These are phyloP conservation scores for Chlamydomonas asymmetrica DNA, from an alignment of 139 green algal species.

Conservation along the genomic window DNA sequence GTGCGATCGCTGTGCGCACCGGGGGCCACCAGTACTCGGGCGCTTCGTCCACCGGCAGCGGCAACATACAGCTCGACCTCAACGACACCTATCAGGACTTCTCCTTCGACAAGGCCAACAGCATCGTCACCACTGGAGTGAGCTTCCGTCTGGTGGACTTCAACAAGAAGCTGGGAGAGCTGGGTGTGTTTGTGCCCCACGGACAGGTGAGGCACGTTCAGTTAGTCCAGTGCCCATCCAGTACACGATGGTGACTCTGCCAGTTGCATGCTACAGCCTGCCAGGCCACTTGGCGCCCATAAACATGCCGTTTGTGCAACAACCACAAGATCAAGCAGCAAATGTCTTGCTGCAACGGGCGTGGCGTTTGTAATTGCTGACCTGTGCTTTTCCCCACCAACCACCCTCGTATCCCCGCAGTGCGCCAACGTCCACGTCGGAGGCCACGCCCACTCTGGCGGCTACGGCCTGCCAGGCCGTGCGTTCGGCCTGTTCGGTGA, in stretches of 20 bases:
- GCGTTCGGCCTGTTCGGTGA: slow-evolving; percentile 24
- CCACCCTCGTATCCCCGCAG: too few relatives aligned
- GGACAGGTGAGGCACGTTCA: too few relatives aligned
- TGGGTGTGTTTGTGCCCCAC: slow-evolving; percentile 10
- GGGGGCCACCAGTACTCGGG: slow-evolving; percentile 23
- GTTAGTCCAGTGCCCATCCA: too few relatives aligned
- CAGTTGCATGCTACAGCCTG: too few relatives aligned
- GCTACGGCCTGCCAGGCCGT: slow-evolving; percentile 22
- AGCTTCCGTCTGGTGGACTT: background rate
- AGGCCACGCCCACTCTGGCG: slow-evolving; percentile 15
- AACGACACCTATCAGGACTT: slow-evolving; percentile 15
- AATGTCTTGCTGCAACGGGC: too few relatives aligned
- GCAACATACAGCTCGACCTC: slow-evolving; percentile 26
- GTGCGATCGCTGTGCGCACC: slow-evolving; percentile 11
- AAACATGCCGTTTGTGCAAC: too few relatives aligned
- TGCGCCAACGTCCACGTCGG: slow-evolving; percentile 15
- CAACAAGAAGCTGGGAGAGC: background rate
- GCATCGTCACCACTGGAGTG: slow-evolving; percentile 1
- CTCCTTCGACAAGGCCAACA: background rate
- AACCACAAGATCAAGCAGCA: too few relatives aligned
- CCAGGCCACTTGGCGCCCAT: too few relatives aligned
- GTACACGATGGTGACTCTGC: too few relatives aligned
- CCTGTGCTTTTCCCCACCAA: too few relatives aligned
- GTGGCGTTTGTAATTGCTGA: too few relatives aligned
- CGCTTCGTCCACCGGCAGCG: background rate